Evolutionary conservation across 2,329 filamentous ascomycete species (phyloP), one percentile per base, ranked within the genome.

Genomic region (Sporothrix protearum): DNA sequence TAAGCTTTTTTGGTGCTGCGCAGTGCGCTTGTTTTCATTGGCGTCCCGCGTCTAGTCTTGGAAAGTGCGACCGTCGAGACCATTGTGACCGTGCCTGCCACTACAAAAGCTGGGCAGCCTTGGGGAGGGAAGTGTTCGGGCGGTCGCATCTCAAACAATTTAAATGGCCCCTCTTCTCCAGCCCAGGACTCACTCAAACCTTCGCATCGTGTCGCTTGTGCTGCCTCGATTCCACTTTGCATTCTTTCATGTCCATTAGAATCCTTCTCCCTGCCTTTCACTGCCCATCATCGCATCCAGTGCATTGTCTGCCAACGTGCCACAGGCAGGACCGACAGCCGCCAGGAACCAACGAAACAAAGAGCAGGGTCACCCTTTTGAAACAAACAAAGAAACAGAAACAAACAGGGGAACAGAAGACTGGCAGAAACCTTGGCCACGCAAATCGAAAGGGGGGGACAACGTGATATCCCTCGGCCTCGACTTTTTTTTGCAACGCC

Each of bases 301-400:
- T 14, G 36, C 59, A 28, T 63, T 63, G 59, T 16, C 42, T 64
- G 59, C 42, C 22, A 33, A 19, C n/a, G 42, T 64, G 63, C 36
- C 36, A 28, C 36, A 64, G 45, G 33, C 14, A 39, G 33, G 36
- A 16, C 36, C 59, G 25, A 14, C 63, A 66, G 28, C 63, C 25
- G 25, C 25, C 64, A 33, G 45, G 64, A 67, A 47, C 68, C 68
- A 47, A 63, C 53, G 68, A 61, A 63, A 63, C 68, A 70, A 61
- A 61, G 68, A 70, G 30, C 25, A 61, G 42, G 39, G 68, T 16
- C 68, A n/a, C 3, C 55, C 28, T 51, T 39, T 63, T 12, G 69
- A 64, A 70, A 70, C 57, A 70, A 49, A 45, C 16, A 68, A 42
- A 55, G 36, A 69, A 59, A 69, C 36, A 36, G 49, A 42, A 61